Percentiles rank a stretch among this genome's conserved stretches.
Conservation (phyloP, 2,329 filamentous ascomycete species). For the Sordariomycetes sp. region DNA sequence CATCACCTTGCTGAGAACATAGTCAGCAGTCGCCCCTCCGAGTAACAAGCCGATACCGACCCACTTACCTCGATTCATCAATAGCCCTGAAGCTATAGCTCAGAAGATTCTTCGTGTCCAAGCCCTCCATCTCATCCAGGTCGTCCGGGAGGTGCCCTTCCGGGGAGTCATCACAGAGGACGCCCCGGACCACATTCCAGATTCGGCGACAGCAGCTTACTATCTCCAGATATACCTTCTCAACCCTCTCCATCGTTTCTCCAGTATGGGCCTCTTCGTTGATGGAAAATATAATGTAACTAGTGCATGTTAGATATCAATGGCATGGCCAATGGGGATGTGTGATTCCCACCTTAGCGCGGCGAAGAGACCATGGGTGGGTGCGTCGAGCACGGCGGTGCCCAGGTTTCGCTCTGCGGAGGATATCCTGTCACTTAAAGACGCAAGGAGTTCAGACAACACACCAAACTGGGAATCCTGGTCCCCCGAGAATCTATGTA, state of each 20-base stretch:
- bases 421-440: constrained; percentile 53
- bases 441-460: constrained; percentile 44
- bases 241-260: constrained; percentile 5
- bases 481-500: constrained; percentile 46
- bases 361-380: constrained; percentile 61
- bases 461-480: constrained; percentile 35
- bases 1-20: constrained; percentile 48
- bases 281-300: constrained; percentile 8
- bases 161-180: constrained; percentile 88
- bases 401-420: constrained; percentile 56
- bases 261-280: constrained; percentile 8
- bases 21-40: constrained; percentile 10
- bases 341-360: constrained; percentile 33
- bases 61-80: constrained; percentile 75
- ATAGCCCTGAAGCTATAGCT: constrained; percentile 93
- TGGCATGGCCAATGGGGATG: neutral
- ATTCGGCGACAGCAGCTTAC: constrained; percentile 53
- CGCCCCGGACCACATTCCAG: constrained; percentile 64
- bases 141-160: constrained; percentile 79
- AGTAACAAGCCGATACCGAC: neutral
- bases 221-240: constrained; percentile 6
- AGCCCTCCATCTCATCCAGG: constrained; percentile 56
- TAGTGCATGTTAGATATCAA: neutral
- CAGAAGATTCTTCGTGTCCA: constrained; percentile 78
- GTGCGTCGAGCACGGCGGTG: constrained; percentile 52